These are phyloP conservation scores for Geranomyces michiganensis DNA, from an alignment of 192 early-diverging fungal species.

Conservation along the genomic window DNA sequence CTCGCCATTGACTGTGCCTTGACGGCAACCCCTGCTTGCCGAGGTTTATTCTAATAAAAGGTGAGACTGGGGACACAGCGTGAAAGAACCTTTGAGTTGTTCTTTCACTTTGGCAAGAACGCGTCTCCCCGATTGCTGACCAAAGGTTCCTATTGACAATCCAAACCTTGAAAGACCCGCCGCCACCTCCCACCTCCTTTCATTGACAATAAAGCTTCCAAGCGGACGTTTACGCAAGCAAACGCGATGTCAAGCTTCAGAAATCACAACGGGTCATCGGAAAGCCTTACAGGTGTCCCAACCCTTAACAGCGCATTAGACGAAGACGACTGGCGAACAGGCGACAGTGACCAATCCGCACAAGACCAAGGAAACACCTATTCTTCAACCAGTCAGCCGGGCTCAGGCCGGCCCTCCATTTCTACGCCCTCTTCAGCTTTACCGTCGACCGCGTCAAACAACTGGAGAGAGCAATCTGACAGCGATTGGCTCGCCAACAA, in stretches of 20 bases:
- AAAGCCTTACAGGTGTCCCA: slow-evolving; percentile 13
- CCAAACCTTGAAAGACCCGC: too few relatives aligned
- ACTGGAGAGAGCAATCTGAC: slow-evolving; percentile 32
- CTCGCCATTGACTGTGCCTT: too few relatives aligned
- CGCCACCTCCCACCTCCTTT: not conserved
- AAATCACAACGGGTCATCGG: slow-evolving; percentile 25
- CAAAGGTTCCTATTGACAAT: too few relatives aligned
- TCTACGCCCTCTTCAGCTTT: not conserved
- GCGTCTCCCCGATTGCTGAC: too few relatives aligned
- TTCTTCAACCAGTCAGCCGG: not conserved
- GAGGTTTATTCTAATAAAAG: too few relatives aligned
- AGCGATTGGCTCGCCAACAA: slow-evolving; percentile 30
- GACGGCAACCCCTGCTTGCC: too few relatives aligned
- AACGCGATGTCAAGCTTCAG: slow-evolving; percentile 38
- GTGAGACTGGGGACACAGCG: too few relatives aligned
- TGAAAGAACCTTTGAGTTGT: too few relatives aligned
- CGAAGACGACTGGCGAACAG: slow-evolving; percentile 43
- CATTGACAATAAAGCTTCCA: not conserved
- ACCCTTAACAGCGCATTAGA: slow-evolving; percentile 35
- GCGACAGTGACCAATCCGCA: slow-evolving; percentile 10
- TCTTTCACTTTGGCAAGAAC: too few relatives aligned
- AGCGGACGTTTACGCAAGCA: slow-evolving; percentile 3
- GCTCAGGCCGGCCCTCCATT: not conserved
- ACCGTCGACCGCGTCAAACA: slow-evolving; percentile 24
- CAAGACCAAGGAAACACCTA: not conserved